A percentile compares a stretch with the other conserved stretches of the same genome.
phyloP scores from a whole-genome alignment of 73 alveolate genomes.

The Paramecium tetraurelia region DNA sequence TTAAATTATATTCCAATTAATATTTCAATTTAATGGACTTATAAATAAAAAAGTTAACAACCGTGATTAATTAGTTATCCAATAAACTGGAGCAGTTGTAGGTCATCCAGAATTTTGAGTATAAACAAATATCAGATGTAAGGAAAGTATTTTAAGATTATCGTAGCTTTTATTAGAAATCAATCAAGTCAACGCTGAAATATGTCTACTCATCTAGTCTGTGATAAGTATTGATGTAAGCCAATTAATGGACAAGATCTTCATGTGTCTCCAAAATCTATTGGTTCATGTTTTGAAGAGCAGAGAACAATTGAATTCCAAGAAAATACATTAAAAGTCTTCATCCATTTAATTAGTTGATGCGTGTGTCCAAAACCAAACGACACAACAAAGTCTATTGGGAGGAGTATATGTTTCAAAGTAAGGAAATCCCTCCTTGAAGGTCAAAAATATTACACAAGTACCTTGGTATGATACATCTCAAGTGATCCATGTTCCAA shows the following conservation, averaged over 20 bases:
- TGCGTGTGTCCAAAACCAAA: neutral
- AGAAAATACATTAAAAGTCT: neutral
- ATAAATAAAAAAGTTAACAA: slow-evolving; percentile 4
- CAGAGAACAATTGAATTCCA: neutral
- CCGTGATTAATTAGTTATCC: neutral
- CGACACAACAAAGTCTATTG: neutral
- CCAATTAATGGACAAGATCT: neutral
- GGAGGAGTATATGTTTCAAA: neutral
- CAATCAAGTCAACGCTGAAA: neutral
- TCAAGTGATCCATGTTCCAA: neutral
- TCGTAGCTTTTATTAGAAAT: neutral
- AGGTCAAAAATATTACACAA: neutral
- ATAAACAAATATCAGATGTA: neutral
- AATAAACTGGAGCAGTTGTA: neutral
- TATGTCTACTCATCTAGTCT: neutral
- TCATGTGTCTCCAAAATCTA: neutral
- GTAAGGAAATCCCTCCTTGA: neutral
- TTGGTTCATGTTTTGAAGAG: neutral
- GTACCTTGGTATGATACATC: slow-evolving; percentile 31
- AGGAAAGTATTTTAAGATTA: neutral
- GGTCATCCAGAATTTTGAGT: neutral
- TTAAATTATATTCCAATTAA: neutral
- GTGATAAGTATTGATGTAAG: neutral
- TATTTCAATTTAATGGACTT: neutral
- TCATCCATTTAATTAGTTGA: neutral